Conservation (phyloP, 2,329 filamentous ascomycete genomes). For the Calonectria pteridis region DNA sequence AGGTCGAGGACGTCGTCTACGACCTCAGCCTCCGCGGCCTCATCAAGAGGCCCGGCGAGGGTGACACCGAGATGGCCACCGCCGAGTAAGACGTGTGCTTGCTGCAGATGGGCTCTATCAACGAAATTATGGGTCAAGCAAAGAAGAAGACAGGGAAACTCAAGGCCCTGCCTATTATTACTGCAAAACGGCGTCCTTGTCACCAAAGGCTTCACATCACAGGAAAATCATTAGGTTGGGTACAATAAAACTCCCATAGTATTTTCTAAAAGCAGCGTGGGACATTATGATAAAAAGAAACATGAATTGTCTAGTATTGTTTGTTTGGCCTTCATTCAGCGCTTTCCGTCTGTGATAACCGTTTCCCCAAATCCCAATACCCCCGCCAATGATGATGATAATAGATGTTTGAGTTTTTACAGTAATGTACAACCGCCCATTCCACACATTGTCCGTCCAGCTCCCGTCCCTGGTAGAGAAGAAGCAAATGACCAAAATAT, state of each 20-base stretch:
- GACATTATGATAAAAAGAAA: constrained; percentile 13
- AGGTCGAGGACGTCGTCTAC: constrained; percentile 98
- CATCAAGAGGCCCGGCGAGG: constrained; percentile 65
- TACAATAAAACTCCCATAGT: neutral
- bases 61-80: constrained; percentile 55
- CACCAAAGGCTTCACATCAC: neutral
- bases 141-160: neutral
- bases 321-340: constrained; percentile 15
- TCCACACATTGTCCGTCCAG: constrained; percentile 9
- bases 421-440: constrained; percentile 40
- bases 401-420: constrained; percentile 31
- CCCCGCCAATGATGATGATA: constrained; percentile 12
- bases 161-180: neutral
- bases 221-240: neutral
- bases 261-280: neutral
- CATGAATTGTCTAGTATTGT: constrained; percentile 23
- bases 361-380: constrained; percentile 1
- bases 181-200: neutral
- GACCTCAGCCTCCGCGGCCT: constrained; percentile 90
- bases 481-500: constrained; percentile 11
- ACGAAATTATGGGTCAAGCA: neutral
- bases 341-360: constrained; percentile 15
- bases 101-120: neutral
- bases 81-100: constrained; percentile 40
- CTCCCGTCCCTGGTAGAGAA: constrained; percentile 7